These are phyloP conservation scores for Phytopythium oedochilum DNA, from an alignment of 352 stramenopile genomes.

Conservation along the genomic window DNA sequence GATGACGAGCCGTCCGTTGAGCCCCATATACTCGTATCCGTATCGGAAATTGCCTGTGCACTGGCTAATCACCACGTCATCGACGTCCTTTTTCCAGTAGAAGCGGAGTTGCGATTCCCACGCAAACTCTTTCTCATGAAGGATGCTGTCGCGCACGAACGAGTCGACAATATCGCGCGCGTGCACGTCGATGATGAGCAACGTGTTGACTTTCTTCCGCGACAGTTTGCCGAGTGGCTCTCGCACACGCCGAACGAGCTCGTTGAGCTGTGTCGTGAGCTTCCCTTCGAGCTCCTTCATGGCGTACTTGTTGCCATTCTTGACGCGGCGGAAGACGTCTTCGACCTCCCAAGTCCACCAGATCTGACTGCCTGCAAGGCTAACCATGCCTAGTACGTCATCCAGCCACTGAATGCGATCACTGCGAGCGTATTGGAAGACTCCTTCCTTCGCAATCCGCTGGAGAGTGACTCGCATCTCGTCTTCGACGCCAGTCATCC, in stretches of 20 bases:
- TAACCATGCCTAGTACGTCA: constrained; percentile 90
- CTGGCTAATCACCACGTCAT: constrained; percentile 88
- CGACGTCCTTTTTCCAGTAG: constrained; percentile 90
- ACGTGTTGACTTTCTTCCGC: constrained; percentile 92
- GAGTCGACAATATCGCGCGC: constrained; percentile 87
- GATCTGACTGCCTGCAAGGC: constrained; percentile 90
- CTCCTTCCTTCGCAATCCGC: constrained; percentile 90
- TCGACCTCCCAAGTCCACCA: constrained; percentile 95
- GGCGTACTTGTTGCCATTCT: constrained; percentile 89
- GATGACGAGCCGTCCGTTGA: constrained; percentile 91
- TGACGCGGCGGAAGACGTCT: constrained; percentile 89
- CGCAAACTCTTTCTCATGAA: constrained; percentile 89
- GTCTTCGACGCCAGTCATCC: constrained; percentile 91
- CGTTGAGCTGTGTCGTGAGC: constrained; percentile 87
- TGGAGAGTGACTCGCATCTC: constrained; percentile 89
- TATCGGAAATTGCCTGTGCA: constrained; percentile 92
- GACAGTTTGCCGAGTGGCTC: constrained; percentile 78
- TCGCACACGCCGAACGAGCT: constrained; percentile 89
- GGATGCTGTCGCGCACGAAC: constrained; percentile 88
- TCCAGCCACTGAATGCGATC: constrained; percentile 87
- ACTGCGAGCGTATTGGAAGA: constrained; percentile 89
- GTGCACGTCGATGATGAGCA: constrained; percentile 90
- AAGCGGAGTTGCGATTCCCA: constrained; percentile 90
- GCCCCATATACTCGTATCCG: constrained; percentile 93
- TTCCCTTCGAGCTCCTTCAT: constrained; percentile 92